A percentile compares a stretch with the other conserved stretches of the same genome.
Evolutionary conservation across 108 stramenopile genomes (phyloP).

Genomic region (Nitzschia palea): DNA sequence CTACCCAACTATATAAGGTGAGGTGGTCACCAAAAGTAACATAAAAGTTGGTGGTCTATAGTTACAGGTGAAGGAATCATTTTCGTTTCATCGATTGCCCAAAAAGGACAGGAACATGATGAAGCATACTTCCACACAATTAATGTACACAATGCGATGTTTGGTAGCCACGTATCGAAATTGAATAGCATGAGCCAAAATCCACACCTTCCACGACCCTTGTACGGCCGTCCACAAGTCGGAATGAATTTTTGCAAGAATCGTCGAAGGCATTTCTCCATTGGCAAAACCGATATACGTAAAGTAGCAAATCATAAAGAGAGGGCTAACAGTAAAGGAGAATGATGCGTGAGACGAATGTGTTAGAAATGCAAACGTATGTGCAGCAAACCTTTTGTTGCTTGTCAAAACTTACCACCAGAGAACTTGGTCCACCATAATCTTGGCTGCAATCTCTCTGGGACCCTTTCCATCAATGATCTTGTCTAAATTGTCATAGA

Average conservation of each 20-base stretch:
- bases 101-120: background rate
- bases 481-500: conserved; percentile 90
- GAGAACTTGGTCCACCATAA: conserved; percentile 86
- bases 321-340: background rate
- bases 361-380: too few relatives aligned
- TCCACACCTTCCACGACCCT: background rate
- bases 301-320: background rate
- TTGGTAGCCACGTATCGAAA: background rate
- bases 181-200: background rate
- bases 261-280: background rate
- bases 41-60: too few relatives aligned
- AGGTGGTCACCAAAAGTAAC: too few relatives aligned
- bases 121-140: background rate
- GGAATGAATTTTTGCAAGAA: background rate
- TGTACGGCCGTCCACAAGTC: background rate
- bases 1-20: too few relatives aligned
- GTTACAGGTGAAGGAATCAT: too few relatives aligned
- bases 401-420: conserved; percentile 54
- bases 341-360: too few relatives aligned
- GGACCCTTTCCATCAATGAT: conserved; percentile 80
- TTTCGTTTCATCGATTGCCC: background rate
- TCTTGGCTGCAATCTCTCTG: conserved; percentile 74
- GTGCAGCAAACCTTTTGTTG: background rate
- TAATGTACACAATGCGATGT: background rate
- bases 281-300: background rate